Conservation (phyloP, 2,329 filamentous ascomycete genomes). For the Trichophyton schoenleinii region DNA sequence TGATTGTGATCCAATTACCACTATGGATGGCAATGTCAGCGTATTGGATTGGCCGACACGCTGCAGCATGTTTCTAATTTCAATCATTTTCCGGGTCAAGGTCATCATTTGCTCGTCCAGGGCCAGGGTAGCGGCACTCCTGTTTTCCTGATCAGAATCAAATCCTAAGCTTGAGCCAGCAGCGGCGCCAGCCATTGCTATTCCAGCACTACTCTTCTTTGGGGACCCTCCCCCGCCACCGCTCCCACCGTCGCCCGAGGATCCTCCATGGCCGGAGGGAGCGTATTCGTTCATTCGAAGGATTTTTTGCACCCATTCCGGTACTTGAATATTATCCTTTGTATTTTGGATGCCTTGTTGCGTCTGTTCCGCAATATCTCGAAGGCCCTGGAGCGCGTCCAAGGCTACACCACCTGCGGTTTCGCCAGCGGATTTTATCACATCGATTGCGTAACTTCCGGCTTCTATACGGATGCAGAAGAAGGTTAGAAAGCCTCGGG, state of each 20-base stretch:
- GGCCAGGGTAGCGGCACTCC: slow-evolving; percentile 52
- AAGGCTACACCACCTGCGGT: slow-evolving; percentile 57
- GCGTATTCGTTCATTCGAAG: slow-evolving; percentile 50
- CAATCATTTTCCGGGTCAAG: slow-evolving; percentile 98
- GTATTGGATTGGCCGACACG: slow-evolving; percentile 84
- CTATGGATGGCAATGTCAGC: slow-evolving; percentile 83
- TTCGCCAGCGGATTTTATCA: slow-evolving; percentile 62
- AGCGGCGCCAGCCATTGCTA: slow-evolving; percentile 52
- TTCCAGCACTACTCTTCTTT: slow-evolving; percentile 43
- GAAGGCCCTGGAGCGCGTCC: slow-evolving; percentile 57
- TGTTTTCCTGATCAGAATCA: slow-evolving; percentile 44
- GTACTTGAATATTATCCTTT: slow-evolving; percentile 59
- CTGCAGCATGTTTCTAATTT: slow-evolving; percentile 84
- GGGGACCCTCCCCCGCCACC: slow-evolving; percentile 25
- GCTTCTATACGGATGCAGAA: slow-evolving; percentile 41
- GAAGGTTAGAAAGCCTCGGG: neutral
- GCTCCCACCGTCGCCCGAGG: slow-evolving; percentile 34
- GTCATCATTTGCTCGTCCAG: slow-evolving; percentile 99
- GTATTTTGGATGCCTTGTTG: slow-evolving; percentile 69
- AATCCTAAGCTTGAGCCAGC: slow-evolving; percentile 70
- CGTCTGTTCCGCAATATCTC: slow-evolving; percentile 66
- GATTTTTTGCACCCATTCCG: slow-evolving; percentile 69
- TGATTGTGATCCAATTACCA: slow-evolving; percentile 97
- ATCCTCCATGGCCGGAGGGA: slow-evolving; percentile 37
- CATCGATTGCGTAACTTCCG: slow-evolving; percentile 62